Percentiles rank a stretch among this genome's conserved stretches.
Conservation (phyloP, 192 early-diverging fungal genomes). For the Chytriomyces sp. region DNA sequence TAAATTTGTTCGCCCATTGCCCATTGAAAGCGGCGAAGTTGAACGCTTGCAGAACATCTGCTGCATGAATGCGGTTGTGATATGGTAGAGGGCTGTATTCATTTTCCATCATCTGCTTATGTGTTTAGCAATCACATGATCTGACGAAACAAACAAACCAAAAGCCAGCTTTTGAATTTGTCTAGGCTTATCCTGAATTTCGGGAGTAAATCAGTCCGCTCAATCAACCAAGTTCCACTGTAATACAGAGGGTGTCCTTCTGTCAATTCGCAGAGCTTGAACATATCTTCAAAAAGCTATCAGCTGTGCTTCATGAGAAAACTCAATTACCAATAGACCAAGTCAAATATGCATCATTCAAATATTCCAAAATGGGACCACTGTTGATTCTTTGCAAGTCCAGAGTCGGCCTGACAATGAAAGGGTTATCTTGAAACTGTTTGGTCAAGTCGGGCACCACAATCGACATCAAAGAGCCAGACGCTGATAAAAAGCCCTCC, state of each 20-base stretch:
- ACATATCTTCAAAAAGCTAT: slow-evolving; percentile 30
- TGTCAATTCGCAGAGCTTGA: slow-evolving; percentile 44
- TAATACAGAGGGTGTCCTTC: slow-evolving; percentile 49
- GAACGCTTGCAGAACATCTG: slow-evolving; percentile 57
- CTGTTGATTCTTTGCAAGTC: slow-evolving; percentile 1
- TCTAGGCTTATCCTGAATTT: slow-evolving; percentile 35
- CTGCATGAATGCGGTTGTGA: slow-evolving; percentile 59
- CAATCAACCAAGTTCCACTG: slow-evolving; percentile 40
- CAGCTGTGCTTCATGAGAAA: neutral
- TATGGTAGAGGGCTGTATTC: slow-evolving; percentile 57
- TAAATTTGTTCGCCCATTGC: slow-evolving; percentile 30
- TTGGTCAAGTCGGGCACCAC: neutral
- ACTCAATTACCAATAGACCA: slow-evolving; percentile 14
- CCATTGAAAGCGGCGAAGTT: slow-evolving; percentile 48
- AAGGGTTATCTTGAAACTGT: slow-evolving; percentile 4
- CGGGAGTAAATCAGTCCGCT: slow-evolving; percentile 35
- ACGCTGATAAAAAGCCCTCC: neutral
- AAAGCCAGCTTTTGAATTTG: slow-evolving; percentile 46
- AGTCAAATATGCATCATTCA: slow-evolving; percentile 12
- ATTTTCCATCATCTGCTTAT: slow-evolving; percentile 44
- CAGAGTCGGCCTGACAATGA: neutral
- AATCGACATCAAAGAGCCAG: neutral
- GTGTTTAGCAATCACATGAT: slow-evolving; percentile 10
- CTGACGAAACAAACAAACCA: slow-evolving; percentile 37
- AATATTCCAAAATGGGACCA: slow-evolving; percentile 2